Evolutionary conservation across 2,329 filamentous ascomycete genomes (phyloP).

Genomic region (Sclerotinia minor): DNA sequence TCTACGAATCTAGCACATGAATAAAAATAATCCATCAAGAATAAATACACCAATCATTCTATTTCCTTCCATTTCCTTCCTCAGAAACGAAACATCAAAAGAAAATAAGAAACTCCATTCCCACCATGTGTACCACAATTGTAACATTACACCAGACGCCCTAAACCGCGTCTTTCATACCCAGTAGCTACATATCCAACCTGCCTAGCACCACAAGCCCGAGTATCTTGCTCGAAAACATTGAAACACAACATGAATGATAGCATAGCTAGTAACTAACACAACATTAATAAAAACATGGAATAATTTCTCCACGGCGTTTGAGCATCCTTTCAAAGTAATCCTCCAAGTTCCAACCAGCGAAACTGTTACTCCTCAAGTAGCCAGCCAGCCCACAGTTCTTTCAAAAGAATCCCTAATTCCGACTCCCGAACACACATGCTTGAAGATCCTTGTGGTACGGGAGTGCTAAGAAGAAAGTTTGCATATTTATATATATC

Average conservation of each 20-base stretch:
- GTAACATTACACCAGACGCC: neutral
- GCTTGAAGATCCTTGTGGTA: neutral
- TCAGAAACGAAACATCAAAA: neutral
- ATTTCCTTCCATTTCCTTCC: no score
- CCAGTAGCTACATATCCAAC: no score
- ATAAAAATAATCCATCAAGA: no score
- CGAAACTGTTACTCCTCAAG: neutral
- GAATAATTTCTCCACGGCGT: neutral
- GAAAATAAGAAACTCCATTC: neutral
- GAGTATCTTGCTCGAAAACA: neutral
- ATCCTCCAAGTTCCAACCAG: neutral
- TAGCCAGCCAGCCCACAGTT: no score
- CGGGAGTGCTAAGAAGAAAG: slow-evolving; percentile 2
- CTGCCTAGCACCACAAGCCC: neutral
- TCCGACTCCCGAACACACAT: neutral
- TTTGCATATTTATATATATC: neutral
- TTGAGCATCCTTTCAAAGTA: neutral
- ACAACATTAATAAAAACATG: no score
- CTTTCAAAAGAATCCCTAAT: neutral
- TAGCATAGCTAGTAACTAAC: no score
- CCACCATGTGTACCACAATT: neutral
- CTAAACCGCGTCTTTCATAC: neutral
- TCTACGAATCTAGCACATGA: no score
- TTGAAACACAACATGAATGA: neutral
- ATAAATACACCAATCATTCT: no score